Evolutionary conservation across 495 filamentous ascomycete species (phyloP), one percentile per base, ranked within the genome.

Genomic region (Halenospora varia): DNA sequence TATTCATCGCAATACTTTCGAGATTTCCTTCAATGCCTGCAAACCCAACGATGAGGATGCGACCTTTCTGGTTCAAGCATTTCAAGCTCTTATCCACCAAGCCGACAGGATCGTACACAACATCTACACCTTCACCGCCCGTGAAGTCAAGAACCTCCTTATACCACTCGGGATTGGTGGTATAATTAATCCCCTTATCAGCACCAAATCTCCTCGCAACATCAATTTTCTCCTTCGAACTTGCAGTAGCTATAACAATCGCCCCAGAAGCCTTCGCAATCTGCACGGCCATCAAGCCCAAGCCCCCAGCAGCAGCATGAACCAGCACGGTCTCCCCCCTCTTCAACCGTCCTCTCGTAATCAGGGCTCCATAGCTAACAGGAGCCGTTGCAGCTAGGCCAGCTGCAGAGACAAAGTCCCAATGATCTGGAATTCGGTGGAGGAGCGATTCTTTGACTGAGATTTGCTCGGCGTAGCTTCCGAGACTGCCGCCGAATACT

Each of bases 1-100:
- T 70, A 62, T 89, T 89, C 69, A 85, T 76, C n/a, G 82, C 84
- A 52, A 88, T 76, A 67, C 86, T 87, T 69, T 89, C 86, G 57
- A 88, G 85, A 39, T 77, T 75, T 1, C 73, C 73, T 40, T 69
- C 68, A 0, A 83, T 82, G 1, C 78, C 84, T 11, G 85, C 82
- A 70, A 88, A 89, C 13, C 86, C 86, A 68, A 89, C 78, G 2
- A 89, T 77, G 35, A 88, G 61, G 49, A 89, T 65, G 9, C 83
- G 70, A 15, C 83, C 86, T 66, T 83, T 86, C 77, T 81, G 87
- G 24, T 82, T 82, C 3, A 82, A 78, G 66, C 85, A 88, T 69
- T 86, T 87, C 67, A 86, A 70, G 56, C 77, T 81, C 53, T 75
- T 69, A 26, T 81, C 79, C 29, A 89, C 81, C 68, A 88, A 74